Evolutionary conservation across 1,284 basidiomycete genomes (phyloP), one percentile per base, ranked within the genome.

Genomic region (Peniophora sp.): DNA sequence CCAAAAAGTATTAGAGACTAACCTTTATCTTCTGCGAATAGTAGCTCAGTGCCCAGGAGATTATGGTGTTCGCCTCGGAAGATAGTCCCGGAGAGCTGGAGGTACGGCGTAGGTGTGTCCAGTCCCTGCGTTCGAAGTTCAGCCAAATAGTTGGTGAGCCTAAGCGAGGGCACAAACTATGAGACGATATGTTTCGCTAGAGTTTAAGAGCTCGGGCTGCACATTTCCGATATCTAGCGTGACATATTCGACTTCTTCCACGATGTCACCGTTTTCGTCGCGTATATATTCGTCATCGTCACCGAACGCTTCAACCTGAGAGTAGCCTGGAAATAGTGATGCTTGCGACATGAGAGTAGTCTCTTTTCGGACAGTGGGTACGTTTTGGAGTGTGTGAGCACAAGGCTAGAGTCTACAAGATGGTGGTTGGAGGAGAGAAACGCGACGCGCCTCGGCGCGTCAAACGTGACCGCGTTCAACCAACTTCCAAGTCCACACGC

Each of bases 181-280:
- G n/a, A 88, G 68, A 47, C 83, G 75, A 59, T 83, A 88, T 1
- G 78, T 70, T 0, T 78, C 75, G 0, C 77, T 78, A 57, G 76
- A 87, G 2, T 86, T 81, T 5, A 90, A 72, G 24, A 90, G 73
- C 0, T 81, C 81, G 2, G 85, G 84, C 56, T 88, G 84, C n/a
- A 85, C 74, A 51, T 69, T 68, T 22, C 83, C 84, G 0, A 89
- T 67, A 60, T 89, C 86, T 15, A 89, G 70, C 0, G 84, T 86
- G 14, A 88, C 76, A 58, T 87, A 88, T 12, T 68, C 69, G 2
- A 83, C 69, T 54, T 83, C 81, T 56, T 84, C 82, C 17, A 63
- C 58, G 9, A 65, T 52, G 5, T 61, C 51, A 1, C 61, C 63
- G 18, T 58, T 34, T 52, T 78, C 77, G 18, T 68, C 70, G 1